These are phyloP conservation scores for Annona cherimola DNA, from an alignment of 164 flowering plant species.

Conservation along the genomic window DNA sequence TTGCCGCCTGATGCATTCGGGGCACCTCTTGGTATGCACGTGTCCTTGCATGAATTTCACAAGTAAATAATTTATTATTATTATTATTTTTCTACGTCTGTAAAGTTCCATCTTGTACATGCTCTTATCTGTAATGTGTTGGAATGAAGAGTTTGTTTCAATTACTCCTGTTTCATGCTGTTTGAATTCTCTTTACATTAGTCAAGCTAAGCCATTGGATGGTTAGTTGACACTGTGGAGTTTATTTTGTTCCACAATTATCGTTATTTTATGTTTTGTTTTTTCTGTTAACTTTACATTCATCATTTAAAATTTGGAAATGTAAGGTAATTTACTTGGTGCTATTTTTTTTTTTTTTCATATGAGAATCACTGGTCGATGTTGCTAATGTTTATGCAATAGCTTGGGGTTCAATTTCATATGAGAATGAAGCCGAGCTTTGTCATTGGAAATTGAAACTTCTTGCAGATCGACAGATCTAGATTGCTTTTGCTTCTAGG, in stretches of 20 bases:
- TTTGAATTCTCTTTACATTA: background rate
- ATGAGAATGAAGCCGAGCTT: background rate
- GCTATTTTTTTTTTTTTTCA: background rate
- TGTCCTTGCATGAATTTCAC: background rate
- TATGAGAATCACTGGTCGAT: background rate
- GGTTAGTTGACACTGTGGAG: background rate
- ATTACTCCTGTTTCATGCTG: background rate
- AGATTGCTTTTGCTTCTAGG: background rate
- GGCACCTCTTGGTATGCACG: slow-evolving; percentile 55
- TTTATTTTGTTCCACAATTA: background rate
- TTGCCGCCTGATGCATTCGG: slow-evolving; percentile 95
- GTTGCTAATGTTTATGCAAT: background rate
- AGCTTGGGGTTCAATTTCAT: background rate
- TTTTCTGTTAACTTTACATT: too few species aligned
- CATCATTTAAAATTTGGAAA: background rate
- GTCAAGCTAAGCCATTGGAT: background rate
- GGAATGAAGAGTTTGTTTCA: background rate
- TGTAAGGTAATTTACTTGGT: background rate
- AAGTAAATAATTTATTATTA: background rate
- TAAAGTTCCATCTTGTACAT: background rate
- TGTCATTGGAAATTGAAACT: background rate
- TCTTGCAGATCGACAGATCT: background rate
- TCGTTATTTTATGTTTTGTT: background rate
- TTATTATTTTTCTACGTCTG: background rate
- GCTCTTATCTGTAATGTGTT: background rate